These are phyloP conservation scores for Chrysoporthe puriensis DNA, from an alignment of 2,329 filamentous ascomycete species.

Conservation along the genomic window DNA sequence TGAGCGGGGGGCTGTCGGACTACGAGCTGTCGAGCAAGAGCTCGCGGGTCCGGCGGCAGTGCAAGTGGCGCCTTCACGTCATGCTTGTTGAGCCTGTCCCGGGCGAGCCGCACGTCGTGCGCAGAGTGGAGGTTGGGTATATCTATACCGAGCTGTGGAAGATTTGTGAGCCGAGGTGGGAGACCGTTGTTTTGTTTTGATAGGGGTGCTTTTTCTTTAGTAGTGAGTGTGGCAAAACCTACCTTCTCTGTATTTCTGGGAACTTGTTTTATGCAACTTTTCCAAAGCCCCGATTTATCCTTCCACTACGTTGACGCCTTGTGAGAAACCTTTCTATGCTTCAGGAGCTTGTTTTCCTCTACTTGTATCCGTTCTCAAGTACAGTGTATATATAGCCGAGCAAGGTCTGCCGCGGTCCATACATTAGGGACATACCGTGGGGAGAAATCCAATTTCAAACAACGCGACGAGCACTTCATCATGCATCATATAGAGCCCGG, in stretches of 20 bases:
- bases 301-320: too few species aligned
- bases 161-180: slow-evolving; percentile 1
- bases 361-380: background rate
- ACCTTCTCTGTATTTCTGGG: background rate
- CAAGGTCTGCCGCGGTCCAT: background rate
- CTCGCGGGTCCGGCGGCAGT: too few species aligned
- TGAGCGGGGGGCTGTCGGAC: background rate
- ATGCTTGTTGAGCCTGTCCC: slow-evolving; percentile 6
- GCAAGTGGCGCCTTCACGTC: background rate
- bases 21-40: background rate
- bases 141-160: slow-evolving; percentile 6
- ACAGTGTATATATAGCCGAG: background rate
- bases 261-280: background rate
- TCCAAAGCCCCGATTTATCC: too few species aligned
- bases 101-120: slow-evolving; percentile 3
- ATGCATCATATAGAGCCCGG: background rate
- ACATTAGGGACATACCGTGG: background rate
- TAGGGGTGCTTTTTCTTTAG: background rate
- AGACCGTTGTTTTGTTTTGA: slow-evolving; percentile 12
- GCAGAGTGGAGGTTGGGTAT: slow-evolving; percentile 12
- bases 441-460: background rate
- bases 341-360: background rate
- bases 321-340: too few species aligned
- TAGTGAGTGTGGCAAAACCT: too few species aligned
- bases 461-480: background rate